Evolutionary conservation across 2,329 filamentous ascomycete genomes (phyloP).

Genomic region (Fusarium burgessii): DNA sequence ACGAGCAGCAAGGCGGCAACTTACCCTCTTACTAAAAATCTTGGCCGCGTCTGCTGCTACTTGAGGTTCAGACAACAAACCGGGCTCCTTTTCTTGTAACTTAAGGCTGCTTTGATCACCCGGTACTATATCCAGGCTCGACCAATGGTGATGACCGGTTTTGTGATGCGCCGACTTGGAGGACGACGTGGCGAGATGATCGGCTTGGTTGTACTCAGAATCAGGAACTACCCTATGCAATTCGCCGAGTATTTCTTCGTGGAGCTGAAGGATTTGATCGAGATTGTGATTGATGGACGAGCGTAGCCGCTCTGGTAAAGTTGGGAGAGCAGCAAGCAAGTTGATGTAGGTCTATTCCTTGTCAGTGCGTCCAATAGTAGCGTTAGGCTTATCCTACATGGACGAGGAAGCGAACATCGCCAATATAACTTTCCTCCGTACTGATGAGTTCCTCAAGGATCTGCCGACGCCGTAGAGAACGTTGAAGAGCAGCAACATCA

Average conservation of each 20-base stretch:
- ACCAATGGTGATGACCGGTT: conserved; percentile 59
- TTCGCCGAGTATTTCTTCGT: conserved; percentile 82
- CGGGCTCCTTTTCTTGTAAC: conserved; percentile 61
- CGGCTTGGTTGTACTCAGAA: conserved; percentile 69
- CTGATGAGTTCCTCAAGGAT: conserved; percentile 87
- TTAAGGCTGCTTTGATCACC: conserved; percentile 54
- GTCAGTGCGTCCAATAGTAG: conserved; percentile 25
- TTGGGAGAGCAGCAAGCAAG: conserved; percentile 77
- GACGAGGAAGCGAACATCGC: conserved; percentile 86
- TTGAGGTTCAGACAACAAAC: conserved; percentile 68
- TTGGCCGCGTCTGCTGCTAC: conserved; percentile 71
- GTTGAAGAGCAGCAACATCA: conserved; percentile 77
- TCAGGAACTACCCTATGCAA: conserved; percentile 78
- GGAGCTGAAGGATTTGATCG: conserved; percentile 82
- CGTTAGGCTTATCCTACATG: conserved; percentile 69
- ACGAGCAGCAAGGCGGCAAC: neutral
- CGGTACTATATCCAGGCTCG: conserved; percentile 60
- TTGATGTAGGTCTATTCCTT: conserved; percentile 75
- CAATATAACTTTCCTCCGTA: conserved; percentile 90
- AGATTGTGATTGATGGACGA: conserved; percentile 83
- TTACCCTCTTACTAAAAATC: conserved; percentile 70
- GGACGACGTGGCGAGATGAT: conserved; percentile 20
- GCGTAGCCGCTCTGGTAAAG: conserved; percentile 72
- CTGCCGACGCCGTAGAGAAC: conserved; percentile 80
- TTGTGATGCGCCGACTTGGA: conserved; percentile 25